Evolutionary conservation across 106 monocot species (phyloP), one percentile per base, ranked within the genome.

Genomic region (Dendrobium nobile): DNA sequence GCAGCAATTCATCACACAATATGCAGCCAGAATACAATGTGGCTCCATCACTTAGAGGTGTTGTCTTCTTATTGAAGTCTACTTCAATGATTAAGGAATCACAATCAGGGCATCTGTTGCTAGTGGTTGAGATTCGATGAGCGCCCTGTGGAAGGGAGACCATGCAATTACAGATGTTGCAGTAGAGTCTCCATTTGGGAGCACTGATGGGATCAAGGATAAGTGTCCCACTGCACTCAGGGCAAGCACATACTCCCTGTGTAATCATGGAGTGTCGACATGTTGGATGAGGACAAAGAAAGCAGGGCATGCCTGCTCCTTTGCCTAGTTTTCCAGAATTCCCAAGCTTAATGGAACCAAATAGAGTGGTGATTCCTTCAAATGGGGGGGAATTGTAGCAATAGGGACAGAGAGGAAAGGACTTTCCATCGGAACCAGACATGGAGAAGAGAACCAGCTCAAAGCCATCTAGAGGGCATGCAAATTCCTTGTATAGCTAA

Each of bases 331-430:
- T 85, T 58, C 72, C 82, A 65, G 88, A 79, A 80, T 65, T 78
- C 26, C 87, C 87, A 7, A 80, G 44, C 59, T 88, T 89, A n/a
- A 87, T 79, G 33, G 87, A 22, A 28, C 91, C 85, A 77, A 94
- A 88, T 22, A 96, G 86, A 24, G 84, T 85, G 47, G 92, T 87
- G 47, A 97, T 89, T 22, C 92, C 94, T 91, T 94, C 97, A 77
- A 98, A 98, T 75, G 97, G 97, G 47, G 97, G 97, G 86, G 84
- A 88, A 67, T 91, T 98, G 85, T 98, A 98, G 87, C 97, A 98
- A 68, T 92, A 94, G 24, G 94, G 97, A 75, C 94, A 98, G 28
- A 98, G 88, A 2, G 94, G 92, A 79, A 94, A 91, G 9, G 89
- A 86, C 70, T 94, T 97, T 27, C 86, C 96, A 79, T 91, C 93